Base-by-base conservation (phyloP, 2,329 filamentous ascomycete species). In the Aspergillus costaricaensis region DNA sequence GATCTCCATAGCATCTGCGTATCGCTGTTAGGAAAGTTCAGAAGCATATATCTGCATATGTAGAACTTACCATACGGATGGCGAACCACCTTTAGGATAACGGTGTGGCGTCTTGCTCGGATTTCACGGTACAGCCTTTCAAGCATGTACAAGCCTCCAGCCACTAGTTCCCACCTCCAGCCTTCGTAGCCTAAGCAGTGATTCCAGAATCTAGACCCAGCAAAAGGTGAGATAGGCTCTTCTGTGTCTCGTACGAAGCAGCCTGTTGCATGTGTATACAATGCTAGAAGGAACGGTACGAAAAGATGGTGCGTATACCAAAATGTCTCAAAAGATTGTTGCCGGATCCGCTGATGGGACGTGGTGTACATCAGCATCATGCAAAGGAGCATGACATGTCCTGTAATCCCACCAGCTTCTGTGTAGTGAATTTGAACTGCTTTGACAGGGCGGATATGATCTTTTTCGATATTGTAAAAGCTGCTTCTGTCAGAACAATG, bases 301-400 rank as follows among this genome's bases (percentile, higher is more conserved):
- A 98, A 98, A n/a, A 99, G 85, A 72, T 99, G 95, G 78, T 99
- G 95, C 0, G 92, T 96, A 79, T 99, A 99, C 95, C 95, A 99
- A 76, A 99, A 99, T 0, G 94, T 96, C 80, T 99, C 95, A 73
- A 93, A 99, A 0, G 92, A 96, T 75, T 99, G 95, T 75, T 98
- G 94, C 57, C 95, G 90, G 66, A 99, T 98, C 67, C 91, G 90
- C 70, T 90, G 85, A 74, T 99, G 95, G 2, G 95, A 90, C 0
- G 93, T 97, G 1, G 95, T 99, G 80, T 96, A 99, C 84, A 99
- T 99, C 64, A 99, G 80, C 64, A 99, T 81, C 95, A 99, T 99
- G 84, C 93, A 98, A n/a, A 99, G 83, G 25, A 98, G 85, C 95
- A 99, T 99, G 64, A 97, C 85, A 77, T 99, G 95, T 6, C 95